These are phyloP conservation scores for Phytophthora pisi DNA, from an alignment of 352 stramenopile genomes.

Conservation along the genomic window DNA sequence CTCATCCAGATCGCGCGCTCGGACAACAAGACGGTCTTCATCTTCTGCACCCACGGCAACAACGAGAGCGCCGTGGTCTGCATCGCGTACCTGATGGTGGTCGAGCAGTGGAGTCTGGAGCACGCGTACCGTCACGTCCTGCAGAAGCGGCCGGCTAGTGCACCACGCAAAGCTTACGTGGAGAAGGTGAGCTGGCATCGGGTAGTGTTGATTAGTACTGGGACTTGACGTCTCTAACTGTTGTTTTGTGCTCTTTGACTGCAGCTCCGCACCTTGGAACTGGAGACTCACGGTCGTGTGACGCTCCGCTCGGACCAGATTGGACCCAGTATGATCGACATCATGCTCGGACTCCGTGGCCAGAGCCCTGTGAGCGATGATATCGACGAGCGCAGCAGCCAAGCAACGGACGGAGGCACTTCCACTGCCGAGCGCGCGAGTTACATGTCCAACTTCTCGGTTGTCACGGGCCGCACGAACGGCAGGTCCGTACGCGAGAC, in stretches of 20 bases:
- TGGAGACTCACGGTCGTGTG: constrained; percentile 63
- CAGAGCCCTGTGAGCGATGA: constrained; percentile 41
- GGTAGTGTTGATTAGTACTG: background rate
- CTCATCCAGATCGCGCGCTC: constrained; percentile 47
- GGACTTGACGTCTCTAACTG: background rate
- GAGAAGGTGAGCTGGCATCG: constrained; percentile 49
- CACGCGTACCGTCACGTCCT: constrained; percentile 66
- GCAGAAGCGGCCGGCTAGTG: constrained; percentile 62
- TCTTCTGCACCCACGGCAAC: constrained; percentile 77
- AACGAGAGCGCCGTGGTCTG: constrained; percentile 76
- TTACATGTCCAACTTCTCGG: constrained; percentile 67
- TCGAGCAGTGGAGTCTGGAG: constrained; percentile 64
- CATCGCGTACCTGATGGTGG: constrained; percentile 68
- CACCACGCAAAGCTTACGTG: constrained; percentile 68
- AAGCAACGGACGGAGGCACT: constrained; percentile 46
- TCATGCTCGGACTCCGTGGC: constrained; percentile 69
- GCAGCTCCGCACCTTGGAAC: constrained; percentile 58
- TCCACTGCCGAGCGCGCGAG: constrained; percentile 61
- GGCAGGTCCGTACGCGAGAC: constrained; percentile 64
- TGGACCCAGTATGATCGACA: constrained; percentile 76
- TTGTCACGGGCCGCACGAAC: constrained; percentile 48
- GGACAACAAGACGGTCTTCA: constrained; percentile 58
- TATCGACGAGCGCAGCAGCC: constrained; percentile 49
- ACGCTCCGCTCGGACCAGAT: constrained; percentile 67
- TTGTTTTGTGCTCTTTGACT: background rate